Evolutionary conservation across 768 basidiomycete genomes (phyloP).

Genomic region (Hygrophoropsis aurantiaca): DNA sequence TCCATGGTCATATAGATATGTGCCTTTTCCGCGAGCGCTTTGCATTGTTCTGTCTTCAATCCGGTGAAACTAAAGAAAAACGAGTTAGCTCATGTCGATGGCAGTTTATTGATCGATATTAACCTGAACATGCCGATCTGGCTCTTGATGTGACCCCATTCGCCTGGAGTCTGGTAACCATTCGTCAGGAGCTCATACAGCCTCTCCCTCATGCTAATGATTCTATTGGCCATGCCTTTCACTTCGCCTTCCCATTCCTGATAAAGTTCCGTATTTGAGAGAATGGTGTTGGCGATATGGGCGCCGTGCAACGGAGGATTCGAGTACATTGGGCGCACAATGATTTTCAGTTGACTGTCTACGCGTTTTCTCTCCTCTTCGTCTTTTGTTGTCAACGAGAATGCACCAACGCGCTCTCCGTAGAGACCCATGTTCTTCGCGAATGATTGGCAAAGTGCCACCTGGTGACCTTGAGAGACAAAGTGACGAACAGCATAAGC

Average conservation of each 20-base stretch:
- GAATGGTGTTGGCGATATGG: conserved; percentile 80
- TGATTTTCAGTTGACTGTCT: conserved; percentile 92
- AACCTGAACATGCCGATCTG: conserved; percentile 99
- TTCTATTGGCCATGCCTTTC: conserved; percentile 93
- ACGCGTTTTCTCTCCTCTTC: conserved; percentile 82
- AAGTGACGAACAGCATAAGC: conserved; percentile 96
- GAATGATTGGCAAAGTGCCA: conserved; percentile 92
- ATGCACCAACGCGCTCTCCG: conserved; percentile 96
- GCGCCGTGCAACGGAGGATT: conserved; percentile 95
- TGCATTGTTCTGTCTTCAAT: conserved; percentile 74
- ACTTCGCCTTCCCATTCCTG: conserved; percentile 89
- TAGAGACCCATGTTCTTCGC: conserved; percentile 99
- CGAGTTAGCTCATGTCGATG: conserved; percentile 2
- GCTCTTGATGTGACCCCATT: conserved; percentile 92
- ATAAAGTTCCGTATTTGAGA: conserved; percentile 74
- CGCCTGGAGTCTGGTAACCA: conserved; percentile 85
- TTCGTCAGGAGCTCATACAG: conserved; percentile 77
- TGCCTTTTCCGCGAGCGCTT: conserved; percentile 80
- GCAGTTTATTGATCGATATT: conserved; percentile 7
- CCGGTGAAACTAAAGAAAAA: conserved; percentile 72
- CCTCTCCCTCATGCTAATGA: conserved; percentile 89
- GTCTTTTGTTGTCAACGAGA: conserved; percentile 74
- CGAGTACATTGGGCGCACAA: conserved; percentile 96
- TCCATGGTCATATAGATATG: conserved; percentile 95
- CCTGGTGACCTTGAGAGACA: conserved; percentile 84